A percentile compares a stretch with the other conserved stretches of the same genome.
These are phyloP conservation scores for Kwoniella dendrophila DNA, from an alignment of 768 basidiomycete genomes.

Conservation along the genomic window DNA sequence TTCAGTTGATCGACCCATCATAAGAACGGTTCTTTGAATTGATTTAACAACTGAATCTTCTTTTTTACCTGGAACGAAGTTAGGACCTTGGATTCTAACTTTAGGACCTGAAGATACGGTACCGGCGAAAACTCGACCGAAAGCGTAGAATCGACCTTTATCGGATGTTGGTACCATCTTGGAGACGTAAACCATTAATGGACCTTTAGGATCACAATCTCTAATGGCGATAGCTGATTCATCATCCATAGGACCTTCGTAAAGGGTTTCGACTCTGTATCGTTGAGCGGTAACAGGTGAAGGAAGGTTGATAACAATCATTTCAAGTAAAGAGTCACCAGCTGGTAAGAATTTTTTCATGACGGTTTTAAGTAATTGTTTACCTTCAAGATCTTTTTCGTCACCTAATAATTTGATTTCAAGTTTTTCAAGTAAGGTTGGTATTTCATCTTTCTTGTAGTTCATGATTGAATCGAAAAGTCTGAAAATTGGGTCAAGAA, in stretches of 20 bases:
- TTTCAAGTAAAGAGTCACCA: slow-evolving; percentile 96
- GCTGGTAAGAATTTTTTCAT: slow-evolving; percentile 99
- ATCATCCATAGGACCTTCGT: slow-evolving; percentile 99
- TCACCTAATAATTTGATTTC: slow-evolving; percentile 84
- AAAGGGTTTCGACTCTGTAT: slow-evolving; percentile 98
- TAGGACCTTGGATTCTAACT: slow-evolving; percentile 98
- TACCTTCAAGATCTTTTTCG: slow-evolving; percentile 92
- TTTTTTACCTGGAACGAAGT: slow-evolving; percentile 98
- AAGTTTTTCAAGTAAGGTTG: slow-evolving; percentile 89
- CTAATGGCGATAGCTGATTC: slow-evolving; percentile 98
- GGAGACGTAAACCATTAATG: slow-evolving; percentile 96
- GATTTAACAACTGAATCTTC: slow-evolving; percentile 97
- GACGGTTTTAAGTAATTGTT: slow-evolving; percentile 91
- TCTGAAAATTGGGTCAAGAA: slow-evolving; percentile 98
- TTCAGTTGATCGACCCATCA: slow-evolving; percentile 99
- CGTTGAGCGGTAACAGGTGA: slow-evolving; percentile 96
- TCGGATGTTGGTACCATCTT: slow-evolving; percentile 99
- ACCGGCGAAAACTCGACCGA: slow-evolving; percentile 99
- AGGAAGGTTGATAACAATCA: slow-evolving; percentile 99
- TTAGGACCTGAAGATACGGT: slow-evolving; percentile 96
- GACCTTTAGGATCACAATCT: slow-evolving; percentile 94
- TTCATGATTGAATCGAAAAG: slow-evolving; percentile 99
- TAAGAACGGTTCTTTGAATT: slow-evolving; percentile 96
- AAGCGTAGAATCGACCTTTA: slow-evolving; percentile 99
- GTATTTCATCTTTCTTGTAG: slow-evolving; percentile 90